phyloP scores from a whole-genome alignment of 495 filamentous ascomycete genomes.

The Tuber indicum region DNA sequence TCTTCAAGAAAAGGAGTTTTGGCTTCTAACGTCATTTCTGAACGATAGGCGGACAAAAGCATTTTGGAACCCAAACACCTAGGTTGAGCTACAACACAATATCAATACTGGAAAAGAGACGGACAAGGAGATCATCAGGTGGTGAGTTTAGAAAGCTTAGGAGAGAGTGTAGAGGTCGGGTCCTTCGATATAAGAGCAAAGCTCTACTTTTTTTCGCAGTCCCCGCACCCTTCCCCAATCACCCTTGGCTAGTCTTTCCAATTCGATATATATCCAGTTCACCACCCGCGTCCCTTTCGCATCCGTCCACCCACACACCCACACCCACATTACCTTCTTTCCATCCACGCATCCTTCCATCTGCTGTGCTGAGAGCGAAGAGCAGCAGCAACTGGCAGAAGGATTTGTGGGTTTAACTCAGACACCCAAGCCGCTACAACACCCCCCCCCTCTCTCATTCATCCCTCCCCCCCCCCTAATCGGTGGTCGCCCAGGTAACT shows the following conservation, averaged over 20 bases:
- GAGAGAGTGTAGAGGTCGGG: not conserved
- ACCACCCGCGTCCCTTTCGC: not conserved
- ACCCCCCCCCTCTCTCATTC: not conserved
- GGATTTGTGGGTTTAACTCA: not conserved
- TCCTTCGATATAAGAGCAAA: not conserved
- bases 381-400: not conserved
- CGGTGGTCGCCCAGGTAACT: conserved; percentile 3
- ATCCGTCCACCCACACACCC: conserved; percentile 1
- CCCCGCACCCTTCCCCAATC: not conserved
- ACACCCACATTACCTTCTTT: not conserved
- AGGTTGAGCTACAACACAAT: not conserved
- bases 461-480: not conserved
- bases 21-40: not conserved
- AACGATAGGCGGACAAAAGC: not conserved
- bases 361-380: not conserved
- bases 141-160: not conserved
- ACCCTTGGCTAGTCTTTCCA: not conserved
- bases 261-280: conserved; percentile 6
- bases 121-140: not conserved
- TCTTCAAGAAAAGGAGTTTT: not conserved
- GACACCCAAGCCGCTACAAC: not conserved
- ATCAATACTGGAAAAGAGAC: not conserved
- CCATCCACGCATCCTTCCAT: not conserved
- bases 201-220: conserved; percentile 6
- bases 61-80: not conserved